A percentile compares a stretch with the other conserved stretches of the same genome.
phyloP scores from a whole-genome alignment of 164 flowering plant species.

The Macadamia tetraphylla region DNA sequence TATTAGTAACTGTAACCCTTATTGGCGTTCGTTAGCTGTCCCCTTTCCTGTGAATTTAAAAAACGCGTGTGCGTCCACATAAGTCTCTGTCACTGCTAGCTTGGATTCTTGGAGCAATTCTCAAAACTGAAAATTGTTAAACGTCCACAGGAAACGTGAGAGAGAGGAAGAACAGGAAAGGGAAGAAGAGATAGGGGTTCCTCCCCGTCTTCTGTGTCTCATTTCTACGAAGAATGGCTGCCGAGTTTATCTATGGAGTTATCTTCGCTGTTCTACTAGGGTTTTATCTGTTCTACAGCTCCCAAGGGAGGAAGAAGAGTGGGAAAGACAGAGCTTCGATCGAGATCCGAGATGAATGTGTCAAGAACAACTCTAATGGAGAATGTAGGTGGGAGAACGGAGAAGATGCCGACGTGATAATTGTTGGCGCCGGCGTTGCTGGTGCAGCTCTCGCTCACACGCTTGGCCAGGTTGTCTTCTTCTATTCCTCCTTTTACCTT shows the following conservation, averaged over 20 bases:
- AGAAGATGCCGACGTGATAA: slow-evolving; percentile 46
- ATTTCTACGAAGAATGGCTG: slow-evolving; percentile 10
- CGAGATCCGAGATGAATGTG: not conserved
- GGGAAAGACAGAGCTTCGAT: not conserved
- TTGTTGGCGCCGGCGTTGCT: slow-evolving; percentile 97
- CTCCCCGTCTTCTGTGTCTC: not conserved
- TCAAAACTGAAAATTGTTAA: too few species aligned
- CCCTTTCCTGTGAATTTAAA: too few species aligned
- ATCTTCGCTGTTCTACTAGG: slow-evolving; percentile 16
- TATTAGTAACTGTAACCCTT: too few species aligned
- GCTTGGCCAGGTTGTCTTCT: slow-evolving; percentile 60
- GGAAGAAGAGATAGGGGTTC: not conserved
- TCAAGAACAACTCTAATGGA: slow-evolving; percentile 5
- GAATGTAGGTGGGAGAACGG: slow-evolving; percentile 26
- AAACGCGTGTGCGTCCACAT: too few species aligned
- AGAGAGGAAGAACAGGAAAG: not conserved
- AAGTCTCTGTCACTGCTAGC: too few species aligned
- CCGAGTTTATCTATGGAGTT: slow-evolving; percentile 17
- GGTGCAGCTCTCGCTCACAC: slow-evolving; percentile 92
- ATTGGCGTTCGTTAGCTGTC: too few species aligned
- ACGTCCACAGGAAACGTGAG: too few species aligned
- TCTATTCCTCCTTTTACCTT: too few species aligned
- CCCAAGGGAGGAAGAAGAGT: not conserved
- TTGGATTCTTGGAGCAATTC: too few species aligned
- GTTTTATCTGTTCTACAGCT: not conserved